Evolutionary conservation across 192 early-diverging fungal genomes (phyloP), one percentile per base, ranked within the genome.

Genomic region (Spinellus fusiger): DNA sequence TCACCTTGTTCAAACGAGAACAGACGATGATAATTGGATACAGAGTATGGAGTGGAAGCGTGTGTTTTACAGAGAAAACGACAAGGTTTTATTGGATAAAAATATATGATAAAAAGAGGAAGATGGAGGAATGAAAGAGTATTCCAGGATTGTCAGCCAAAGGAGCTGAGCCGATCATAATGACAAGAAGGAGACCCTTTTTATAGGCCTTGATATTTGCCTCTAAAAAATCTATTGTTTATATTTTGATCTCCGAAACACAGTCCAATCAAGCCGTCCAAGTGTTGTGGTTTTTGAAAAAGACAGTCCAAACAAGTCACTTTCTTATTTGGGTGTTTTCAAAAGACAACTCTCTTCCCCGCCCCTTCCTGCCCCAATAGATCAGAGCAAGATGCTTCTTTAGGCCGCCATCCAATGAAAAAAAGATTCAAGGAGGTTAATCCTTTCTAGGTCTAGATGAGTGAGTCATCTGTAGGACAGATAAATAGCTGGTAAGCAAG

Each of bases 111-210:
- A 25, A 47, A 49, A 49, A 26, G 18, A 61, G 20, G 34, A 29
- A 50, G 31, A 61, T 22, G n/a, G 25, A 61, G 15, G 31, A 49
- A 26, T 32, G 54, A 4, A 49, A 59, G 40, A 27, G 28, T 59
- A 48, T 48, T 59, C 57, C 37, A 22, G 10, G 38, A 35, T 59
- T 37, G 48, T 50, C 55, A 65, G 63, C 27, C 63, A 38, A 65
- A 56, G 48, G 55, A 65, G 34, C 55, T 65, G 56, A 65, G 56
- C 44, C 47, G 64, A 27, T 58, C 59, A 44, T 33, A 35, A 49
- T 50, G 35, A 37, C 48, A 44, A 13, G 22, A 50, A 61, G 38
- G 59, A 18, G 18, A 25, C 20, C 7, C 29, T 49, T 49, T 61
- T 61, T 61, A 61, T 61, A 61, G 32, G 40, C 40, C 15, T 44